Evolutionary conservation across 176 grass and related monocot species (phyloP).

Genomic region (Leersia perrieri): DNA sequence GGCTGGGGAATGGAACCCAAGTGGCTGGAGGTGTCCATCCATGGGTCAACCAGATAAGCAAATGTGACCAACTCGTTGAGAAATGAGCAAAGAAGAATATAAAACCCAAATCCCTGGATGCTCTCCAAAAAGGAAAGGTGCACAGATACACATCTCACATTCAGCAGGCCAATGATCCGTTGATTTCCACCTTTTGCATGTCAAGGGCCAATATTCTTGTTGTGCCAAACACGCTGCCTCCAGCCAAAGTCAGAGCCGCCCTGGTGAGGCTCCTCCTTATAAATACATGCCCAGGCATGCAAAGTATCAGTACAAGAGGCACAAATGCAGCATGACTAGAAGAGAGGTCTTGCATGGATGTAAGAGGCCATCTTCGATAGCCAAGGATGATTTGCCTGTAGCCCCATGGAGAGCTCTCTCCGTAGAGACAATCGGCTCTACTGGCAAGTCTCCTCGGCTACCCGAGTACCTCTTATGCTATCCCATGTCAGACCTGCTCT

Average conservation of each 20-base stretch:
- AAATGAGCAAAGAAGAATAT: background rate
- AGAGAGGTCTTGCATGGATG: slow-evolving; percentile 24
- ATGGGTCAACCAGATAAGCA: slow-evolving; percentile 30
- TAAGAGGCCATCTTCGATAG: slow-evolving; percentile 37
- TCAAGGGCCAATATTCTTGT: slow-evolving; percentile 41
- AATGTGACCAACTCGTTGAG: slow-evolving; percentile 1
- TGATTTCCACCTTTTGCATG: background rate
- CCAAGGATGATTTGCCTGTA: slow-evolving; percentile 62
- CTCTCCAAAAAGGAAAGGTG: slow-evolving; percentile 24
- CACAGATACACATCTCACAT: slow-evolving; percentile 27
- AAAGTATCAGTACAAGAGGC: slow-evolving; percentile 11
- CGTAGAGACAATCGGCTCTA: background rate
- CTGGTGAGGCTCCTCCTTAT: background rate
- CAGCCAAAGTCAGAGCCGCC: background rate
- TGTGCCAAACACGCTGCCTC: slow-evolving; percentile 9
- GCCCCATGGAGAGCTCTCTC: background rate
- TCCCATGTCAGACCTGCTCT: slow-evolving; percentile 35
- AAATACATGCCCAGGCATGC: slow-evolving; percentile 25
- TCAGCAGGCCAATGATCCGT: background rate
- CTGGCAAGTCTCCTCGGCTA: slow-evolving; percentile 37
- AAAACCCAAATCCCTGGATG: slow-evolving; percentile 39
- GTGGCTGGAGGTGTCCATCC: background rate
- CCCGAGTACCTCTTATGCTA: slow-evolving; percentile 32
- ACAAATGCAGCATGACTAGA: background rate
- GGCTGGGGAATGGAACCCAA: background rate